phyloP scores from a whole-genome alignment of 805 yeast species.

The Starmerella ratchasimensis region DNA sequence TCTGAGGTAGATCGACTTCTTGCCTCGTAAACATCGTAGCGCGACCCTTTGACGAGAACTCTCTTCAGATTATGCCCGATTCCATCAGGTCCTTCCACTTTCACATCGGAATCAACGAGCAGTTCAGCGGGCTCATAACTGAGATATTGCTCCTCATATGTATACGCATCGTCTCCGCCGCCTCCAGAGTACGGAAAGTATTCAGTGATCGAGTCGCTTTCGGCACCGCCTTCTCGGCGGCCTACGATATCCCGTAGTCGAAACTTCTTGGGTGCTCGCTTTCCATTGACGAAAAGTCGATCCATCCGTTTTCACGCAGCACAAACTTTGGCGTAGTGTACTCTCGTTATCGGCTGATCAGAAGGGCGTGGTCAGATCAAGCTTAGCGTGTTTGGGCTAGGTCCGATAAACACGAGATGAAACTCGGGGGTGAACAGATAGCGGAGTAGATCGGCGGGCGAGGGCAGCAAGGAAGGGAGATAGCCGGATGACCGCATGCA shows the following conservation, averaged over 20 bases:
- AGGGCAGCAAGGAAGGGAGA: no score
- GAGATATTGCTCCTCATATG: constrained; percentile 1
- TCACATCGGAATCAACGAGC: constrained; percentile 14
- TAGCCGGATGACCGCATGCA: no score
- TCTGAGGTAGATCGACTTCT: no score
- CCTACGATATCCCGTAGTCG: neutral
- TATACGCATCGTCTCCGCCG: constrained; percentile 2
- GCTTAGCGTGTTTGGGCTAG: no score
- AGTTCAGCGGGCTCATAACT: constrained; percentile 18
- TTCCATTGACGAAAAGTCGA: neutral
- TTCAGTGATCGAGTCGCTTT: constrained; percentile 4
- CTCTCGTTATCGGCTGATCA: no score
- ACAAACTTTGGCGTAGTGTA: no score
- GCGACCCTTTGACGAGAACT: constrained; percentile 11
- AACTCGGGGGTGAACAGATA: no score
- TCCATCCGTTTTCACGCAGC: neutral
- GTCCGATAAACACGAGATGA: no score
- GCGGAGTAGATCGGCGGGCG: no score
- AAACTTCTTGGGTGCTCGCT: neutral
- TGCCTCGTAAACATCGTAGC: constrained; percentile 11
- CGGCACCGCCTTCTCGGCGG: neutral
- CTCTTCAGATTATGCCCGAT: constrained; percentile 4
- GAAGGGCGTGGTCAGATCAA: no score
- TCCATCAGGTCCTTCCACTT: neutral
- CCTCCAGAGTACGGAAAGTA: constrained; percentile 17